Base-by-base conservation (phyloP, 2,329 filamentous ascomycete genomes). In the Aspergillus unguis region DNA sequence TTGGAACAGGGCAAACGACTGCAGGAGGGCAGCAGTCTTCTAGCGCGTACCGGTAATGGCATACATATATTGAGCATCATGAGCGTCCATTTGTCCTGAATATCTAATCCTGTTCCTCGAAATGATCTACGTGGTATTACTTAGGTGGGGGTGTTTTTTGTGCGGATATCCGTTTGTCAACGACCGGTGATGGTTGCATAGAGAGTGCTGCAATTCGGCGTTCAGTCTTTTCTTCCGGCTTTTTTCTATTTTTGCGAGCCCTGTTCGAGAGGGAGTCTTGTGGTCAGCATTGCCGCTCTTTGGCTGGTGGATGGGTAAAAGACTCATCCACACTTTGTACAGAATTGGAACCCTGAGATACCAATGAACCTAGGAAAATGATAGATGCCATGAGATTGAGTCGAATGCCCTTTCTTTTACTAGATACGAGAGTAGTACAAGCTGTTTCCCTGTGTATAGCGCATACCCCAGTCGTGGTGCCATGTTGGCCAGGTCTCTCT, bases 1-100 rank as follows among this genome's bases (percentile, higher is more conserved):
- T 68, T 28, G 63, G 64, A 26, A 55, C 58, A 31, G 57, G 58
- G 6, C 65, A 66, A 45, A 43, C 55, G 17, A 56, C 62, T n/a
- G 42, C 50, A 25, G 51, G 46, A n/a, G 51, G 51, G 52, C 65
- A 68, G 44, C 59, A 64, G 37, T 72, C 70, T 57, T 57, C 65
- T 49, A 65, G 58, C 17, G 45, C 35, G 2, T 60, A 60, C 44
- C 58, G 58, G 43, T 57, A 52, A 27, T 56, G 37, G 57, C 33
- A 26, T 56, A 44, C 35, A 28, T 40, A 32, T 40, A 32, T 27
- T 35, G 27, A 31, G 23, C 35, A 44, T 38, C 40, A 31, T n/a
- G 26, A 44, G 35, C 35, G 17, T 42, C 29, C n/a, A 33, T 38
- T 32, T 46, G 40, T 38, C 37, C 42, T 32, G 35, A 38, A 37